phyloP scores from a whole-genome alignment of 106 monocot genomes.

The Posidonia australis region DNA sequence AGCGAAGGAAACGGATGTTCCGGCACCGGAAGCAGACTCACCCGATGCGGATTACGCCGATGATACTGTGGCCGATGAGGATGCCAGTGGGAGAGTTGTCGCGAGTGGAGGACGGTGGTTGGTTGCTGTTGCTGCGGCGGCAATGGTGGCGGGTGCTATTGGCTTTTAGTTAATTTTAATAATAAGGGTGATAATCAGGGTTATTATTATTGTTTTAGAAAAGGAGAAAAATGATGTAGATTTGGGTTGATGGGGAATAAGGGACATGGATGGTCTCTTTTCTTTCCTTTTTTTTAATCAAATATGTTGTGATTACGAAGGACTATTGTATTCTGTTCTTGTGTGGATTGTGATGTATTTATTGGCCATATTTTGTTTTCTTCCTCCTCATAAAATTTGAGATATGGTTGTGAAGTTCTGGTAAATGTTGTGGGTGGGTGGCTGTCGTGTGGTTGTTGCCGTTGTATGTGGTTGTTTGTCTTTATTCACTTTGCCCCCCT shows the following conservation, averaged over 20 bases:
- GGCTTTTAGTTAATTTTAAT: background rate
- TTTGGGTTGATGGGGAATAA: background rate
- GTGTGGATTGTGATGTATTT: background rate
- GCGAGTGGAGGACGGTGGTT: background rate
- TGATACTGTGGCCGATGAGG: conserved; percentile 9
- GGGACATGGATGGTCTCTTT: too few species aligned
- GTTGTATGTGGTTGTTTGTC: too few species aligned
- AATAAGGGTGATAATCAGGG: background rate
- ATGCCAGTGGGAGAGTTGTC: background rate
- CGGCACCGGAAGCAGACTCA: conserved; percentile 14
- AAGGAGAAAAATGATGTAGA: background rate
- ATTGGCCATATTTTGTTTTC: background rate
- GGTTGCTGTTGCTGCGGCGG: background rate
- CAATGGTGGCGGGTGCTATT: background rate
- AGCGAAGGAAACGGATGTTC: conserved; percentile 4
- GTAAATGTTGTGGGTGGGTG: too few species aligned
- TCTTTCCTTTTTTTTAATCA: background rate
- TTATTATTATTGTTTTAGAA: background rate
- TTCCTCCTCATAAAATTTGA: too few species aligned
- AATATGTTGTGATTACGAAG: background rate
- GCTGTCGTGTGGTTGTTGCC: too few species aligned
- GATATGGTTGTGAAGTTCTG: too few species aligned
- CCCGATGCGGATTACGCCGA: conserved; percentile 6
- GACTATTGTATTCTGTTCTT: background rate
- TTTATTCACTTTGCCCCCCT: background rate